A percentile compares a stretch with the other conserved stretches of the same genome.
phyloP scores from a whole-genome alignment of 2,329 filamentous ascomycete species.

The Geosmithia morbida region DNA sequence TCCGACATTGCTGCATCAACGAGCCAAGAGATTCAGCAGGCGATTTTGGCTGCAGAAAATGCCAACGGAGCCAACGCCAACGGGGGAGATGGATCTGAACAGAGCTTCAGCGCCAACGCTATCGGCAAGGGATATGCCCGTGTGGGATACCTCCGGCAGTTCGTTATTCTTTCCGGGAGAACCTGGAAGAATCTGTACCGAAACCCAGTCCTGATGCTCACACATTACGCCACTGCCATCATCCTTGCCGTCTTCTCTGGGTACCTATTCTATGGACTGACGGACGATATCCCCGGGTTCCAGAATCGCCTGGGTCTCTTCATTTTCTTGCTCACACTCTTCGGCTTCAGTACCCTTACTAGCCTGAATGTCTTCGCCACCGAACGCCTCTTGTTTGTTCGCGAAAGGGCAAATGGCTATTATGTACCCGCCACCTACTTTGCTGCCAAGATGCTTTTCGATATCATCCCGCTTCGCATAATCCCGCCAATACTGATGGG shows the following conservation, averaged over 20 bases:
- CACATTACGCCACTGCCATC: constrained; percentile 95
- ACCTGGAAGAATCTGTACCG: constrained; percentile 97
- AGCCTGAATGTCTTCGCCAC: constrained; percentile 87
- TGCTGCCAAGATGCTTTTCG: constrained; percentile 90
- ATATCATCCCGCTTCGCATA: constrained; percentile 86
- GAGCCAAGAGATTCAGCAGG: constrained; percentile 63
- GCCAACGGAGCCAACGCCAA: constrained; percentile 52
- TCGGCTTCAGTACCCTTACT: constrained; percentile 92
- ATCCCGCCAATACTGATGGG: constrained; percentile 93
- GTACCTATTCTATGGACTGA: constrained; percentile 90
- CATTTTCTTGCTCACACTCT: constrained; percentile 91
- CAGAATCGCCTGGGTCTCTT: constrained; percentile 95
- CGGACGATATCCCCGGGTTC: constrained; percentile 92
- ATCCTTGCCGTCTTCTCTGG: constrained; percentile 86
- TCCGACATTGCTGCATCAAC: constrained; percentile 66
- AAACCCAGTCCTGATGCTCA: constrained; percentile 96
- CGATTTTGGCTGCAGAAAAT: constrained; percentile 46
- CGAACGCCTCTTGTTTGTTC: constrained; percentile 79
- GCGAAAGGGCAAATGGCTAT: constrained; percentile 92
- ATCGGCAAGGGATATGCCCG: constrained; percentile 72
- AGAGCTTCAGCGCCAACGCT: constrained; percentile 37
- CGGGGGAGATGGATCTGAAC: constrained; percentile 27
- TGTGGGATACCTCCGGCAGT: constrained; percentile 67
- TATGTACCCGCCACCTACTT: constrained; percentile 93
- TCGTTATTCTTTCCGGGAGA: constrained; percentile 73